Evolutionary conservation across 192 early-diverging fungal genomes (phyloP).

Genomic region (Podila clonocystis): DNA sequence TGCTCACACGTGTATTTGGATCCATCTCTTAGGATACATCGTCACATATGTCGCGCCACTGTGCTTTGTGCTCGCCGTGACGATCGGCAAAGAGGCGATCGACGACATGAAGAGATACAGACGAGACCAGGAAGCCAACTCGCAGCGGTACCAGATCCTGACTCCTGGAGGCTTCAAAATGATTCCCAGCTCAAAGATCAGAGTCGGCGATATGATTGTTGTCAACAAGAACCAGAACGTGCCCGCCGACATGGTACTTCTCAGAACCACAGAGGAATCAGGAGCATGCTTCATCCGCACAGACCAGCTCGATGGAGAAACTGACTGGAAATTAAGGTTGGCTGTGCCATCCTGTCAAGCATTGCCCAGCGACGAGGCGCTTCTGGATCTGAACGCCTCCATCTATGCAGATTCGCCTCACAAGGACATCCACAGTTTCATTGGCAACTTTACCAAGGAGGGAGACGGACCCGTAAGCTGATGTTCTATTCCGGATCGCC

Average conservation of each 20-base stretch:
- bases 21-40: conserved; percentile 72
- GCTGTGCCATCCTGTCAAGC: conserved; percentile 88
- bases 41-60: conserved; percentile 95
- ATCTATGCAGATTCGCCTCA: conserved; percentile 91
- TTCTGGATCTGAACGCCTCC: conserved; percentile 72
- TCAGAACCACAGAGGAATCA: conserved; percentile 82
- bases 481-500: neutral
- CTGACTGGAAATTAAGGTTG: conserved; percentile 95
- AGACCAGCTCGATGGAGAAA: conserved; percentile 97
- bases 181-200: conserved; percentile 83
- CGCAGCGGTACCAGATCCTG: conserved; percentile 79
- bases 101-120: conserved; percentile 88
- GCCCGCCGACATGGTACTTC: conserved; percentile 90
- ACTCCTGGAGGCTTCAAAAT: conserved; percentile 55
- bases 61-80: conserved; percentile 89
- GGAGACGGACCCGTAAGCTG: conserved; percentile 37
- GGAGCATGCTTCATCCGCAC: conserved; percentile 97
- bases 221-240: conserved; percentile 90
- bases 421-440: conserved; percentile 94
- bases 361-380: conserved; percentile 63
- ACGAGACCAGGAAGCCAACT: conserved; percentile 91
- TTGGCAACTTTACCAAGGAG: conserved; percentile 74
- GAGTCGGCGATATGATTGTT: conserved; percentile 88
- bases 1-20: neutral
- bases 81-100: conserved; percentile 91